A percentile compares a stretch with the other conserved stretches of the same genome.
Conservation (phyloP, 1,284 basidiomycete species). For the Leucoagaricus sp. region DNA sequence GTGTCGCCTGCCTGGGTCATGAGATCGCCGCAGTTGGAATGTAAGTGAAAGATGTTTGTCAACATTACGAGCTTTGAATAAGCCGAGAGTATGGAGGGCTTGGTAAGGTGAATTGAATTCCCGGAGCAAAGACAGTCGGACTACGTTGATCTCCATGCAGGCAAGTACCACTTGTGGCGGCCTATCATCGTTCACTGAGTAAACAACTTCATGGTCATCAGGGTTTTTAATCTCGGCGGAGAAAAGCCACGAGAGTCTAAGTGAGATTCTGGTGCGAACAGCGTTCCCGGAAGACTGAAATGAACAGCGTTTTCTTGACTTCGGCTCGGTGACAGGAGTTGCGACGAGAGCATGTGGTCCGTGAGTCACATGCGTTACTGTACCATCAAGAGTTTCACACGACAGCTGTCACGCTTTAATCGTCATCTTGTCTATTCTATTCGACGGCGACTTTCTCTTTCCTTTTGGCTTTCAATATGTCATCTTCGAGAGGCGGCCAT, state of each 20-base stretch:
- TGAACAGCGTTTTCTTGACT: background rate
- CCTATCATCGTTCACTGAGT: background rate
- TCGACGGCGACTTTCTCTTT: background rate
- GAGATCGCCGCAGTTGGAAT: background rate
- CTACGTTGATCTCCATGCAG: background rate
- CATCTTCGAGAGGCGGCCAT: constrained; percentile 35
- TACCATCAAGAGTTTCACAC: too few species aligned
- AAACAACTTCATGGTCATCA: too few species aligned
- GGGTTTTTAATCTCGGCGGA: too few species aligned
- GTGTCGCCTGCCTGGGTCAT: too few species aligned
- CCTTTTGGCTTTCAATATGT: constrained; percentile 27
- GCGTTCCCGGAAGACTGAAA: background rate
- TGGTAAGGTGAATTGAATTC: background rate
- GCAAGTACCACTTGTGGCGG: background rate
- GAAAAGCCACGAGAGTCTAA: too few species aligned
- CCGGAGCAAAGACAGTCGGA: background rate
- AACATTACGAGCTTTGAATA: background rate
- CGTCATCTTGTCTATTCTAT: background rate
- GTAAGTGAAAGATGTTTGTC: background rate
- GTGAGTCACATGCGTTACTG: too few species aligned
- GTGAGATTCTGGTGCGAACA: background rate
- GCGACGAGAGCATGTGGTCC: too few species aligned
- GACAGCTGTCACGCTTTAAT: constrained; percentile 2
- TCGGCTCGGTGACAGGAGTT: background rate
- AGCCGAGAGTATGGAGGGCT: background rate